These are phyloP conservation scores for Ogataea zsoltii DNA, from an alignment of 805 yeast species.

Conservation along the genomic window DNA sequence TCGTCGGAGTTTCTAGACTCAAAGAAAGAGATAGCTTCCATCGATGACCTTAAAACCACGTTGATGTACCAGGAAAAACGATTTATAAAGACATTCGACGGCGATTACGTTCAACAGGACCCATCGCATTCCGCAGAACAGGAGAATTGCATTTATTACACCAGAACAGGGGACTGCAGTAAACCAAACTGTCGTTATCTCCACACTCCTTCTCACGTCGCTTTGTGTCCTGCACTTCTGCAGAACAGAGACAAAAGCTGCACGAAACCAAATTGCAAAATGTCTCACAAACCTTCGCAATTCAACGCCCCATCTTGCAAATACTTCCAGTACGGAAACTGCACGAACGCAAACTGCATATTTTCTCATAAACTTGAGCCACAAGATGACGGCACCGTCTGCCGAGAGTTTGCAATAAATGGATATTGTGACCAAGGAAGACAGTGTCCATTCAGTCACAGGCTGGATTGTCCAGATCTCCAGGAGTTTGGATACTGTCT, in stretches of 20 bases:
- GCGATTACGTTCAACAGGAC: conserved; percentile 25
- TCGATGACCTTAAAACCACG: conserved; percentile 23
- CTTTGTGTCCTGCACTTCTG: conserved; percentile 52
- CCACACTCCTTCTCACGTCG: conserved; percentile 52
- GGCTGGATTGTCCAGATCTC: conserved; percentile 69
- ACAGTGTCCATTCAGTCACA: conserved; percentile 57
- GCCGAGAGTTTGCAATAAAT: conserved; percentile 66
- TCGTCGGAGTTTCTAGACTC: conserved; percentile 23
- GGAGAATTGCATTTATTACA: conserved; percentile 31
- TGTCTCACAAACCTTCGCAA: conserved; percentile 59
- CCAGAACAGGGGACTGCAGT: conserved; percentile 47
- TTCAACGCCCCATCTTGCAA: conserved; percentile 62
- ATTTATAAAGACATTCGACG: conserved; percentile 26
- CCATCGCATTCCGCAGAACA: conserved; percentile 6
- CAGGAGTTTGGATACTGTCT: conserved; percentile 62
- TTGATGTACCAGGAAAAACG: conserved; percentile 16
- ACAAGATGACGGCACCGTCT: conserved; percentile 39
- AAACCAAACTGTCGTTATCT: conserved; percentile 54
- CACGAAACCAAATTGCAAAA: conserved; percentile 45
- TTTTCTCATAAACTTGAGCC: conserved; percentile 49
- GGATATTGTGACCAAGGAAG: conserved; percentile 70
- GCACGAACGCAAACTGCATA: conserved; percentile 50
- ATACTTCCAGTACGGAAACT: conserved; percentile 47
- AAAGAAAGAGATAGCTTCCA: conserved; percentile 13
- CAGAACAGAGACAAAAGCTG: conserved; percentile 45